phyloP scores from a whole-genome alignment of 768 basidiomycete species.

The Clitopilus hobsonii region DNA sequence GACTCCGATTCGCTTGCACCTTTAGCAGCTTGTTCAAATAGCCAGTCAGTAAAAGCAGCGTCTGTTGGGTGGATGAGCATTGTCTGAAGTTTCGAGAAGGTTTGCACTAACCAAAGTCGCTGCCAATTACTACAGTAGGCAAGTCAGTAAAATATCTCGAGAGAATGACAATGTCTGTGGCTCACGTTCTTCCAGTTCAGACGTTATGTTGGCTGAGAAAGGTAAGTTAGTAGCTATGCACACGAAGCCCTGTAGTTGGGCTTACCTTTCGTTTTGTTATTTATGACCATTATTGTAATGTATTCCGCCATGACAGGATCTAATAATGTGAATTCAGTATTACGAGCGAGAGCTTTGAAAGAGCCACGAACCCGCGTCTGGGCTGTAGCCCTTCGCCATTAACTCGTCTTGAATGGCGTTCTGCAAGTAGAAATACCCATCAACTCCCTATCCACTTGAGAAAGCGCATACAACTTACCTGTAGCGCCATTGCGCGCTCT shows the following conservation, averaged over 20 bases:
- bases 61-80: constrained; percentile 39
- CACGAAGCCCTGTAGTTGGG: constrained; percentile 5
- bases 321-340: constrained; percentile 19
- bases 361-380: constrained; percentile 68
- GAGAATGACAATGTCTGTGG: constrained; percentile 8
- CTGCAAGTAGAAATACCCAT: constrained; percentile 28
- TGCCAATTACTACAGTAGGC: constrained; percentile 59
- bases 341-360: constrained; percentile 5
- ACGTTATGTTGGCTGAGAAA: constrained; percentile 73
- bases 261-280: constrained; percentile 79
- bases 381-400: constrained; percentile 65
- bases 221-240: constrained; percentile 7
- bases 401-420: constrained; percentile 81
- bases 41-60: constrained; percentile 81
- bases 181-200: constrained; percentile 80
- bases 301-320: constrained; percentile 94
- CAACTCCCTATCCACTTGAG: neutral
- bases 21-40: constrained; percentile 77
- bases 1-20: constrained; percentile 52
- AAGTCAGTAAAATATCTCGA: constrained; percentile 4
- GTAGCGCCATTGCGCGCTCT: constrained; percentile 66
- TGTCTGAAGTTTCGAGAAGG: constrained; percentile 3
- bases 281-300: constrained; percentile 93
- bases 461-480: constrained; percentile 36
- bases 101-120: constrained; percentile 62